Base-by-base conservation (phyloP, 2,329 filamentous ascomycete genomes). In the Pestalotiopsis sp. region DNA sequence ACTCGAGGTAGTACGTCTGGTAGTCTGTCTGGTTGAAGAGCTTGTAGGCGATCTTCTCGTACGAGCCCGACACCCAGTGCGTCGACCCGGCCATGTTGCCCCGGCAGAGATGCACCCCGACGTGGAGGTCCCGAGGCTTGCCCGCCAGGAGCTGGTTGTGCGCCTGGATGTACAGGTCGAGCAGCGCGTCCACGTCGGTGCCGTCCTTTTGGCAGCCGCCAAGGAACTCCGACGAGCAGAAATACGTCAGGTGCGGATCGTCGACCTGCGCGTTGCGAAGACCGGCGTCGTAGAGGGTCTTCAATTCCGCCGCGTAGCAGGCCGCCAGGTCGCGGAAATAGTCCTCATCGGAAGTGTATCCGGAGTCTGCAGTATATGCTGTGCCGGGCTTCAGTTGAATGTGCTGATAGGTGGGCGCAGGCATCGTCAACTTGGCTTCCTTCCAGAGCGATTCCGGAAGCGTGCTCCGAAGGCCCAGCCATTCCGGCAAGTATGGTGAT, bases 361-460 rank as follows among this genome's bases (percentile, higher is more conserved):
- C 83, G 1, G 84, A 81, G 68, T 82, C 82, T 4, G 69, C 36
- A 1, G 74, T 77, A 70, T 85, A 89, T 31, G 86, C 86, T 66
- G 80, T 79, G 64, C 86, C 85, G 68, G 85, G 82, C 73, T 82
- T 85, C 72, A 88, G 86, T 49, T 90, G 85, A 75, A 91, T 83
- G 75, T 92, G 90, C 76, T 91, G 91, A 85, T 88, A 91, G 73
- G 86, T 86, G 0, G 88, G 88, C 2, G 88, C 85, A 20, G 88
- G 86, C 59, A 91, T 75, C 1, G 89, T 91, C 68, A 91, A 82
- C 80, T 92, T 91, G 74, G 90, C 85, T 72, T 90, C 87, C 66
- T 85, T 83, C 78, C 88, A 87, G 67, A 89, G 80, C 52, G 87
- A 84, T 61, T 86, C 80, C 0, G 89, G 85, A 0, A 91, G 52